Evolutionary conservation across 2,329 filamentous ascomycete genomes (phyloP), one percentile per base, ranked within the genome.

Genomic region (Fusarium anthophilum): DNA sequence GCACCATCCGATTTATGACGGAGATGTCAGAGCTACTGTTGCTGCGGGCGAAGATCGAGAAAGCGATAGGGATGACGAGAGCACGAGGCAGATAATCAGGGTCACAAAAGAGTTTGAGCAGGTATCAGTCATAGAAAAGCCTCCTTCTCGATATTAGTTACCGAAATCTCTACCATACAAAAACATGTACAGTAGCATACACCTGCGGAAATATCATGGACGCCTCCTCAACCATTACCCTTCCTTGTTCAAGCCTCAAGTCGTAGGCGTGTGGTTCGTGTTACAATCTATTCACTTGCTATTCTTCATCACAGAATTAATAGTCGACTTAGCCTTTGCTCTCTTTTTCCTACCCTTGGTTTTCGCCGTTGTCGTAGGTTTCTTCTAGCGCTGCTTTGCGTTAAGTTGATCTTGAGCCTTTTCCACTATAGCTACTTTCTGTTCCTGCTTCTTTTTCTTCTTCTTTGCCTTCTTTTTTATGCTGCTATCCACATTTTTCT

Each of bases 61-160:
- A 4, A 67, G 61, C 18, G 53, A 26, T 8, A 61, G 47, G 7
- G 67, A 72, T 17, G 56, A 67, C 4, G 62, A 72, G 22, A 71
- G 69, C 22, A 72, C 69, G 2, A 67, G 48, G 26, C 37, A 44
- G 15, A 72, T 72, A 8, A 70, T 70, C 11, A 62, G 39, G 6
- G 62, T 72, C 2, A 70, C 39, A 4, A 66, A 39, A 20, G 30
- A 43, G 5, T 22, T 62, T 2, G 30, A 57, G 5, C 50, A 57
- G 20, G 8, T 11, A 22, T 56, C 50, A 3, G 50, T 24, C 1
- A 38, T 37, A 30, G n/a, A 61, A 5, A 56, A 6, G 2, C 20
- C 24, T 28, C 35, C 10, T 4, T 39, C 24, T 39, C 3, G 8
- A n/a, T n/a, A 13, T 4, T 54, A 28, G 20, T 6, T n/a, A 10